Evolutionary conservation across 768 basidiomycete genomes (phyloP), one percentile per base, ranked within the genome.

Genomic region (Lactarius sanguifluus): DNA sequence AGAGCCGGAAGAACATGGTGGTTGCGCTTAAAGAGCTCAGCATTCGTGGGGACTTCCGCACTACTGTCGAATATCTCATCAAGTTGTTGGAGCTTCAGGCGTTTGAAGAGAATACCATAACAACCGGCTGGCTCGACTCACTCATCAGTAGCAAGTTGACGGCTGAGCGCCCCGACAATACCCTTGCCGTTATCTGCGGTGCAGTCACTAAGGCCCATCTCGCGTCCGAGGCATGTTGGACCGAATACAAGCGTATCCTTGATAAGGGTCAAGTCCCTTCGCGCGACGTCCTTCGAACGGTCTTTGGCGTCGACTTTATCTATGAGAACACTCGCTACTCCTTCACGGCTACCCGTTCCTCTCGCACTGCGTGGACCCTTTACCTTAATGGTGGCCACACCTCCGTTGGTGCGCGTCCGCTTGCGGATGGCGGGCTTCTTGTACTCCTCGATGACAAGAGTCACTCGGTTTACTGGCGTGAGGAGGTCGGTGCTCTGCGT

Each of bases 1-100:
- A 98, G 78, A 92, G 91, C 72, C 79, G 97, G 73, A 99, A 99
- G 83, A 98, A 98, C 76, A 99, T 99, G 96, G 96, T 99, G 67
- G 91, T 99, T 71, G 97, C 97, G 2, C 80, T 99, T 72, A 98
- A 98, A 81, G 97, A 98, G 77, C 82, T 98, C 70, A 95, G 93
- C 77, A 99, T 99, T 76, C 94, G 97, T 72, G 97, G 97, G 64
- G 97, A 99, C 77, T 99, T 99, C 82, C 81, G 97, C 69, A 97
- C 95, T 16, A 99, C 97, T 0, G 97, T 98, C 73, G 97, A 99
- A 77, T 99, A 99, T 77, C 88, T 97, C 70, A 98, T 99, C 86
- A 97, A 96, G 77, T 85, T 98, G 55, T 83, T 99, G 67, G 95
- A 98, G 77, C 85, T 97, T 61, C 91, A 95, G 70, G 92, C 95